A percentile compares a stretch with the other conserved stretches of the same genome.
phyloP scores from a whole-genome alignment of 2,329 filamentous ascomycete genomes.

The Elsinoe ampelina region DNA sequence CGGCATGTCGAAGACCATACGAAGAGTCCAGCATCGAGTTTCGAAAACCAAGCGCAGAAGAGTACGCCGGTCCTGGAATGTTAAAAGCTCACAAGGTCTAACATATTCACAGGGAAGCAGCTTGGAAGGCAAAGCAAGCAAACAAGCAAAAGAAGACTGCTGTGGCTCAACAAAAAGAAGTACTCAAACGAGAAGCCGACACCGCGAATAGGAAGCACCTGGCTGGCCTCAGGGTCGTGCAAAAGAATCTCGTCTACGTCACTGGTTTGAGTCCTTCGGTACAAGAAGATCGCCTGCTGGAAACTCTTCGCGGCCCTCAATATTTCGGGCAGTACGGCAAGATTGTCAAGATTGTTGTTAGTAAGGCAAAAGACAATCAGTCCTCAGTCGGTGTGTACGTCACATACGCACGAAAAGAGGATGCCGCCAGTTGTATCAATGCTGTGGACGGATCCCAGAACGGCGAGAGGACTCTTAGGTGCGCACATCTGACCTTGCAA shows the following conservation, averaged over 20 bases:
- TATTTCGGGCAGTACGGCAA: constrained; percentile 98
- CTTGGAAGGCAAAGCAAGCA: constrained; percentile 61
- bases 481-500: constrained; percentile 32
- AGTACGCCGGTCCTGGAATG: constrained; percentile 51
- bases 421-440: constrained; percentile 80
- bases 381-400: constrained; percentile 95
- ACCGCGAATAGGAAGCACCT: constrained; percentile 92
- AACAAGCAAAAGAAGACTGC: constrained; percentile 91
- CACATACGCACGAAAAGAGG: constrained; percentile 87
- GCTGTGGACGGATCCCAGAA: constrained; percentile 90
- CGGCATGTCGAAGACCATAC: constrained; percentile 91
- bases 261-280: constrained; percentile 87
- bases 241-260: constrained; percentile 98
- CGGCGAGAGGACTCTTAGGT: constrained; percentile 74
- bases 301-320: constrained; percentile 78
- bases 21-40: constrained; percentile 96
- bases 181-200: constrained; percentile 91
- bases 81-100: not conserved
- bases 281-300: constrained; percentile 82
- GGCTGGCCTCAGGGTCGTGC: constrained; percentile 87
- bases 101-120: constrained; percentile 19
- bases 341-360: constrained; percentile 98
- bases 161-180: constrained; percentile 83
- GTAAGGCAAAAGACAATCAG: constrained; percentile 79
- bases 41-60: constrained; percentile 89